Evolutionary conservation across 441 rosid species (phyloP).

Genomic region (Pelargonium fulgidum): DNA sequence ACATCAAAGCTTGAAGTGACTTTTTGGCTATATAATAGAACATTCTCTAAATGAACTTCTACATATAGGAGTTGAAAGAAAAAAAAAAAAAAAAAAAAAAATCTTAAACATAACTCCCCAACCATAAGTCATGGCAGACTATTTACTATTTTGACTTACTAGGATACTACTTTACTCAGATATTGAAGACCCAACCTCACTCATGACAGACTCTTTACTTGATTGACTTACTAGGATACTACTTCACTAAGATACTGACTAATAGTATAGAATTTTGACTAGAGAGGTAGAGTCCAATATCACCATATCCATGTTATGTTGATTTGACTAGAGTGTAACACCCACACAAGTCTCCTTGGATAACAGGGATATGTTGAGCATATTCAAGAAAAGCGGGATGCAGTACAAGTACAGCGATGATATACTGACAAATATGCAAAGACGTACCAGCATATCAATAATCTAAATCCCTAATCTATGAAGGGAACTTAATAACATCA

Average conservation of each 20-base stretch:
- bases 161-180: background rate
- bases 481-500: too few species aligned
- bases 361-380: background rate
- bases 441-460: too few species aligned
- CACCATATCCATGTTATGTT: background rate
- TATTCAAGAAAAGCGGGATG: background rate
- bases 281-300: background rate
- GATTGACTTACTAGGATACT: background rate
- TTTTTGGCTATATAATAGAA: background rate
- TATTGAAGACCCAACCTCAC: background rate
- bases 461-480: too few species aligned
- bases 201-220: background rate
- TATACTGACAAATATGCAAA: background rate
- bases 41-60: slow-evolving; percentile 1
- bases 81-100: background rate
- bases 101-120: slow-evolving; percentile 1
- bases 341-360: too few species aligned
- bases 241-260: background rate
- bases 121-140: background rate
- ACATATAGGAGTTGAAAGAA: background rate
- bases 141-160: background rate
- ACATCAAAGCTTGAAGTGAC: background rate
- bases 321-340: too few species aligned
- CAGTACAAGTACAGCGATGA: background rate
- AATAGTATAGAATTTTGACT: background rate